Percentiles rank a stretch among this genome's conserved stretches.
phyloP scores from a whole-genome alignment of 805 yeast genomes.

The Lipomyces mesembrius region DNA sequence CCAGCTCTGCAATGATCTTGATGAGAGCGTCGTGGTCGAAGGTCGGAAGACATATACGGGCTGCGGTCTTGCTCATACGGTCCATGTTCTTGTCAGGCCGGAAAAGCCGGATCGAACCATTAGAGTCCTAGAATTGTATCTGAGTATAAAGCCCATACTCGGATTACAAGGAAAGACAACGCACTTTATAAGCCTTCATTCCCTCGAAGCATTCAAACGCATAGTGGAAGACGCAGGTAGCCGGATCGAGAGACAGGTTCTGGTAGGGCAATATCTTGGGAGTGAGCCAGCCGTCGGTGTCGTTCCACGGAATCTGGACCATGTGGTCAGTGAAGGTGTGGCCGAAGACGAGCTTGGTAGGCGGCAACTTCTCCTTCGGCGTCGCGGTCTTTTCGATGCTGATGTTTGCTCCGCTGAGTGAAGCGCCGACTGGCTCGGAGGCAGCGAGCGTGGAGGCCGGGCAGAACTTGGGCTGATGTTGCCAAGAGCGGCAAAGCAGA shows the following conservation, averaged over 20 bases:
- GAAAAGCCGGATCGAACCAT: slow-evolving; percentile 77
- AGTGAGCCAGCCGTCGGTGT: slow-evolving; percentile 78
- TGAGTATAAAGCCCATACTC: background rate
- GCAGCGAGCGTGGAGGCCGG: slow-evolving; percentile 8
- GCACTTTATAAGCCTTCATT: slow-evolving; percentile 74
- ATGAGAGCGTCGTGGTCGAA: slow-evolving; percentile 79
- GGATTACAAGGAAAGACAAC: background rate
- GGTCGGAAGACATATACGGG: slow-evolving; percentile 84
- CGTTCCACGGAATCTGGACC: slow-evolving; percentile 83
- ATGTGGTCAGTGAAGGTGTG: slow-evolving; percentile 82
- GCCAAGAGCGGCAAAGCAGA: background rate
- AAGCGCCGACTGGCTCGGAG: slow-evolving; percentile 21
- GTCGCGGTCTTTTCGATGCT: slow-evolving; percentile 52
- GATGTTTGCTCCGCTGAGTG: slow-evolving; percentile 55
- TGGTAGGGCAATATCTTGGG: slow-evolving; percentile 90
- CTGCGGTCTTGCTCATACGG: slow-evolving; percentile 87
- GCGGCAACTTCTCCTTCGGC: slow-evolving; percentile 62
- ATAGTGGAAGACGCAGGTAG: slow-evolving; percentile 89
- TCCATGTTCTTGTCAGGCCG: slow-evolving; percentile 91
- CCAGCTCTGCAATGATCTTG: slow-evolving; percentile 74
- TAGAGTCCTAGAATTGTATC: slow-evolving; percentile 47
- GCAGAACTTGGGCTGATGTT: background rate
- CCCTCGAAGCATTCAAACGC: slow-evolving; percentile 97
- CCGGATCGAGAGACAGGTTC: slow-evolving; percentile 77
- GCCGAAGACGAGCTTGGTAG: slow-evolving; percentile 71